Conservation (phyloP, 2,329 filamentous ascomycete genomes). For the Verruconis gallopava region DNA sequence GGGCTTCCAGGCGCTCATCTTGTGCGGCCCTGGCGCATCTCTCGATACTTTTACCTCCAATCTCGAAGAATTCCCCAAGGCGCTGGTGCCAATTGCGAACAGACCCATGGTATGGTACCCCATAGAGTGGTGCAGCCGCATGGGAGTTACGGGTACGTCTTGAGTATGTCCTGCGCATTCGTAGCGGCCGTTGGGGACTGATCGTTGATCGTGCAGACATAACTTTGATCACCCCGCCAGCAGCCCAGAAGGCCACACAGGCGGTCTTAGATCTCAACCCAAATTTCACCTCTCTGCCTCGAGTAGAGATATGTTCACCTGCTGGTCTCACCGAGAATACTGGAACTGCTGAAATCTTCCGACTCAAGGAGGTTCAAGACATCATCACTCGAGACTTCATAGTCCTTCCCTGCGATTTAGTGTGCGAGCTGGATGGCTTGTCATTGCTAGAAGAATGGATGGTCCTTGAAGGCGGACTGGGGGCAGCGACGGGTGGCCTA, state of each 20-base stretch:
- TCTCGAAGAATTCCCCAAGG: slow-evolving; percentile 69
- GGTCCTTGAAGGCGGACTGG: slow-evolving; percentile 61
- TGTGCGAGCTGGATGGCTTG: slow-evolving; percentile 79
- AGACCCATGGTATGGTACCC: slow-evolving; percentile 85
- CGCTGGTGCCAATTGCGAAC: slow-evolving; percentile 70
- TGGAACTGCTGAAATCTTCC: slow-evolving; percentile 77
- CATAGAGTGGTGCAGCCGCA: slow-evolving; percentile 72
- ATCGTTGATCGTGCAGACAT: slow-evolving; percentile 24
- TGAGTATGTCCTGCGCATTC: not conserved
- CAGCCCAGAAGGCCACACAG: slow-evolving; percentile 52
- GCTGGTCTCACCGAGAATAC: slow-evolving; percentile 66
- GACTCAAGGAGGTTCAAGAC: slow-evolving; percentile 68
- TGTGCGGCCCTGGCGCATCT: slow-evolving; percentile 71
- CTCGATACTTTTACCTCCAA: slow-evolving; percentile 74
- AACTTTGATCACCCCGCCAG: slow-evolving; percentile 43
- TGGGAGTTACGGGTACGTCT: slow-evolving; percentile 57
- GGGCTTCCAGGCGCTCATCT: slow-evolving; percentile 69
- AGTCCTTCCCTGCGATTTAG: slow-evolving; percentile 81
- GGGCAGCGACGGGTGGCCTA: slow-evolving; percentile 42
- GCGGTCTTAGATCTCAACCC: slow-evolving; percentile 64
- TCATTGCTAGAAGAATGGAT: slow-evolving; percentile 85
- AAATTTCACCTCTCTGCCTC: slow-evolving; percentile 60
- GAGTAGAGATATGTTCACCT: slow-evolving; percentile 65
- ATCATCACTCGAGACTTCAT: slow-evolving; percentile 76
- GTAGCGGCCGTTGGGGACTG: not conserved